Percentiles rank a stretch among this genome's conserved stretches.
Conservation (phyloP, 2,329 filamentous ascomycete species). For the Trichophaea hybrida region DNA sequence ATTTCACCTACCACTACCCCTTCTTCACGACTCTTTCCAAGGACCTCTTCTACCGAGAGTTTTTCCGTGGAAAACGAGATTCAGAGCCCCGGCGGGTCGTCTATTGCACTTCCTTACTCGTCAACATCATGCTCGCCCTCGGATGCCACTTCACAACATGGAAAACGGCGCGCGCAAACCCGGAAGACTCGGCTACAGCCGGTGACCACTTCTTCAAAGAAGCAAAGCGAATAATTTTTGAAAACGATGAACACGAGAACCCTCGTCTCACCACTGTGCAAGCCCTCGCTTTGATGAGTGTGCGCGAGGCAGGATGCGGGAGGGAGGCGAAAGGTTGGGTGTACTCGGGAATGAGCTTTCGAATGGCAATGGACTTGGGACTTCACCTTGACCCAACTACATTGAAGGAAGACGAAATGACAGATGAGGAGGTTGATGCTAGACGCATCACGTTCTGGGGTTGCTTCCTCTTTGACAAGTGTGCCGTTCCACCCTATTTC, state of each 20-base stretch:
- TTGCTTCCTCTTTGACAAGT: conserved; percentile 94
- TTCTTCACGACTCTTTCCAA: conserved; percentile 89
- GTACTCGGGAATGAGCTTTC: conserved; percentile 95
- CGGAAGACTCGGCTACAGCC: conserved; percentile 66
- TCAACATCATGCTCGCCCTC: conserved; percentile 85
- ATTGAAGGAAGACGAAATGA: conserved; percentile 51
- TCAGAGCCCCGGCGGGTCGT: conserved; percentile 37
- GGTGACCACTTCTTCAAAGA: conserved; percentile 94
- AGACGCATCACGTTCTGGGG: conserved; percentile 92
- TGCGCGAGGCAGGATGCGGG: conserved; percentile 85
- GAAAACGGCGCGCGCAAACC: conserved; percentile 53
- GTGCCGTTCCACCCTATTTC: background rate
- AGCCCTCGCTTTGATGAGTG: conserved; percentile 87
- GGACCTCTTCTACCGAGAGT: conserved; percentile 73
- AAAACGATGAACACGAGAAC: conserved; percentile 86
- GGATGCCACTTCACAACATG: conserved; percentile 85
- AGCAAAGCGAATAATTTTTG: conserved; percentile 74
- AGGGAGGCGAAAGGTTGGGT: conserved; percentile 95
- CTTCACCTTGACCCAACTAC: conserved; percentile 69
- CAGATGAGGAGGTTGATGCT: conserved; percentile 63
- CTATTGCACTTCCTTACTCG: conserved; percentile 78
- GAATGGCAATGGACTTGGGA: conserved; percentile 90
- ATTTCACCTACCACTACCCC: conserved; percentile 95
- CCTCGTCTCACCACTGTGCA: conserved; percentile 81
- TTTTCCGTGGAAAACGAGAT: conserved; percentile 46